A percentile compares a stretch with the other conserved stretches of the same genome.
Evolutionary conservation across 1,284 basidiomycete species (phyloP).

Genomic region (Ceratobasidium sp.): DNA sequence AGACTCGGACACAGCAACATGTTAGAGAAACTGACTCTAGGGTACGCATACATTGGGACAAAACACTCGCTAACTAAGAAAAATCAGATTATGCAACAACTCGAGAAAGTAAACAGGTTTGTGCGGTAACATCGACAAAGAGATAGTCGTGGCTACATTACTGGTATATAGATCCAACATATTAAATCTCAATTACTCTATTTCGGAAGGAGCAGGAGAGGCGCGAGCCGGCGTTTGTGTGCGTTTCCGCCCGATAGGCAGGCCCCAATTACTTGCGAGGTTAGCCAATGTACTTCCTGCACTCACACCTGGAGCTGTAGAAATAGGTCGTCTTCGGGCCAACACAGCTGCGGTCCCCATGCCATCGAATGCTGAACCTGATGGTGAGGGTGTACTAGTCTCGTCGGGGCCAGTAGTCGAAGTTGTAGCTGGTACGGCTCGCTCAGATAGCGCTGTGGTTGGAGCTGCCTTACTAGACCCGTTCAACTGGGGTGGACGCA

Average conservation of each 20-base stretch:
- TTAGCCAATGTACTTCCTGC: constrained; percentile 66
- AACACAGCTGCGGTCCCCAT: constrained; percentile 38
- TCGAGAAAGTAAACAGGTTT: constrained; percentile 20
- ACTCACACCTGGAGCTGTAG: constrained; percentile 43
- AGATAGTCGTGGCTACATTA: background rate
- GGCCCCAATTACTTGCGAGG: constrained; percentile 74
- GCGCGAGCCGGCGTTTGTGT: constrained; percentile 19
- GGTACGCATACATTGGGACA: constrained; percentile 15
- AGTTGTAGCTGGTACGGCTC: constrained; percentile 60
- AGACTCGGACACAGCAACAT: background rate
- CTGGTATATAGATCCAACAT: constrained; percentile 5
- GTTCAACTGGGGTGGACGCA: constrained; percentile 61
- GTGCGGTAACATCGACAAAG: constrained; percentile 11
- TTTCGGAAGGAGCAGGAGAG: constrained; percentile 41
- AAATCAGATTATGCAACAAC: background rate
- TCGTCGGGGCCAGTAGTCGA: constrained; percentile 52
- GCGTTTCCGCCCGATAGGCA: constrained; percentile 41
- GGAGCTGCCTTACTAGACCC: constrained; percentile 69
- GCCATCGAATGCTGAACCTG: constrained; percentile 47
- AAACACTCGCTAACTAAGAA: background rate
- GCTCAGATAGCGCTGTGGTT: constrained; percentile 75
- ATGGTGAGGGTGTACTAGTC: constrained; percentile 42
- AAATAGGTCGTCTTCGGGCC: constrained; percentile 42
- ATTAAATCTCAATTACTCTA: constrained; percentile 29
- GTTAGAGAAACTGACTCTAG: constrained; percentile 5